Percentiles rank a stretch among this genome's conserved stretches.
phyloP scores from a whole-genome alignment of 805 yeast species.

The Lachancea meyersii region DNA sequence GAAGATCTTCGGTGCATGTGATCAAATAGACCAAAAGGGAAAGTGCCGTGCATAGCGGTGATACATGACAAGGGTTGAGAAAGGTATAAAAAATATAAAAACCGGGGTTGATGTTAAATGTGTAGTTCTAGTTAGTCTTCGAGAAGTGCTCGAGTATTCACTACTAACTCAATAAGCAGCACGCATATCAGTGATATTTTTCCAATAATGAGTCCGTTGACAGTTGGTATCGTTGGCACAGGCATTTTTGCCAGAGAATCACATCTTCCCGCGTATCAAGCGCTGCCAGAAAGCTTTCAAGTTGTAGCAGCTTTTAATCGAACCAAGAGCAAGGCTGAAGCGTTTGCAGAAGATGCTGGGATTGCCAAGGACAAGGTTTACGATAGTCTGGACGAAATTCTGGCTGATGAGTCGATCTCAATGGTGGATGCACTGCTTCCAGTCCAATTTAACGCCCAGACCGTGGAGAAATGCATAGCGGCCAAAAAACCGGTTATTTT shows the following conservation, averaged over 20 bases:
- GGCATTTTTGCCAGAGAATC: slow-evolving; percentile 83
- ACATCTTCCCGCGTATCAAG: slow-evolving; percentile 69
- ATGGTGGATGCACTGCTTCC: slow-evolving; percentile 83
- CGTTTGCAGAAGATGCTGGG: slow-evolving; percentile 61
- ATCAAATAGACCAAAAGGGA: slow-evolving; percentile 1
- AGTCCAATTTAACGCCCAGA: slow-evolving; percentile 69
- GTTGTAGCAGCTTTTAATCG: slow-evolving; percentile 76
- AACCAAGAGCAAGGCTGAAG: slow-evolving; percentile 75
- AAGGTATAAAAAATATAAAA: neutral
- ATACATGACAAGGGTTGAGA: neutral
- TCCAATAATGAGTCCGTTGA: slow-evolving; percentile 26
- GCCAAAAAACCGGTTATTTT: slow-evolving; percentile 72
- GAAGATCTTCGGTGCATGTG: neutral
- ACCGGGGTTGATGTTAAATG: neutral
- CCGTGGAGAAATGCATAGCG: slow-evolving; percentile 62
- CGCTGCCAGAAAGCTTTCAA: slow-evolving; percentile 44
- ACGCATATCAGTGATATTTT: neutral
- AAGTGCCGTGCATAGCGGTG: neutral
- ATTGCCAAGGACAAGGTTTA: slow-evolving; percentile 47
- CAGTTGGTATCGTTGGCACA: slow-evolving; percentile 69
- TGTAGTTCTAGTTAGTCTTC: too few species aligned
- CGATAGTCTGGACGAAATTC: slow-evolving; percentile 55
- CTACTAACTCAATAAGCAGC: neutral
- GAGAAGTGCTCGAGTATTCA: too few species aligned
- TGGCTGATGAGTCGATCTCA: slow-evolving; percentile 62